phyloP scores from a whole-genome alignment of 2,329 filamentous ascomycete genomes.

The Didymella segeticola region DNA sequence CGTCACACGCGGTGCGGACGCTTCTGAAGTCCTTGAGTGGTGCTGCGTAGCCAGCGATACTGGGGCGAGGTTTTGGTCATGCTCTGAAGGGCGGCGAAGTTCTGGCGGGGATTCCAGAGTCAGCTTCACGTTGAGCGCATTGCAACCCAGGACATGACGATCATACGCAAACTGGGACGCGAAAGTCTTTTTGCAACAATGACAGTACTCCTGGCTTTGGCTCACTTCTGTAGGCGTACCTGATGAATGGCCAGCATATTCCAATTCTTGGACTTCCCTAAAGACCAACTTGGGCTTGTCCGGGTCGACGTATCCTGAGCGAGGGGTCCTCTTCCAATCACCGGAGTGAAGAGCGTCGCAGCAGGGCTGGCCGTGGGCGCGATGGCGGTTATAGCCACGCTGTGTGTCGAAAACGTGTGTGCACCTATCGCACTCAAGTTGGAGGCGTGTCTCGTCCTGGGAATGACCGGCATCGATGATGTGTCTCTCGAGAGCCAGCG shows the following conservation, averaged over 20 bases:
- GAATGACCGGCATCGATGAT: conserved; percentile 20
- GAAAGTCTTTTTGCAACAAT: conserved; percentile 32
- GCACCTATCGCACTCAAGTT: conserved; percentile 22
- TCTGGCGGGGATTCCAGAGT: neutral
- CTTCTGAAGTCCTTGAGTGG: neutral
- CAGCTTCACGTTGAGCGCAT: neutral
- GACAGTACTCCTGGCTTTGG: conserved; percentile 18
- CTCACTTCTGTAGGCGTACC: conserved; percentile 15
- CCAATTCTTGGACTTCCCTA: neutral
- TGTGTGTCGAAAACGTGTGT: conserved; percentile 14
- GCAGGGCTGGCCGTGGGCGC: conserved; percentile 20
- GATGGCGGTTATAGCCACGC: conserved; percentile 18
- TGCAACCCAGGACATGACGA: conserved; percentile 35
- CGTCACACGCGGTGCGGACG: neutral
- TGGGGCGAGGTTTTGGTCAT: neutral
- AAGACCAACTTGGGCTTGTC: conserved; percentile 17
- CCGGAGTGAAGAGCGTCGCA: conserved; percentile 18
- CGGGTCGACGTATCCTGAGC: conserved; percentile 13
- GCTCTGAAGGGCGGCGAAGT: neutral
- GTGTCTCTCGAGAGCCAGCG: conserved; percentile 31
- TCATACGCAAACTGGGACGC: conserved; percentile 19
- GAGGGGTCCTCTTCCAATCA: conserved; percentile 7
- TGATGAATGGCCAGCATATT: conserved; percentile 14
- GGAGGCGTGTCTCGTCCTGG: neutral
- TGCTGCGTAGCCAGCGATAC: neutral